Evolutionary conservation across 1,284 basidiomycete species (phyloP).

Genomic region (Ganoderma boninense): DNA sequence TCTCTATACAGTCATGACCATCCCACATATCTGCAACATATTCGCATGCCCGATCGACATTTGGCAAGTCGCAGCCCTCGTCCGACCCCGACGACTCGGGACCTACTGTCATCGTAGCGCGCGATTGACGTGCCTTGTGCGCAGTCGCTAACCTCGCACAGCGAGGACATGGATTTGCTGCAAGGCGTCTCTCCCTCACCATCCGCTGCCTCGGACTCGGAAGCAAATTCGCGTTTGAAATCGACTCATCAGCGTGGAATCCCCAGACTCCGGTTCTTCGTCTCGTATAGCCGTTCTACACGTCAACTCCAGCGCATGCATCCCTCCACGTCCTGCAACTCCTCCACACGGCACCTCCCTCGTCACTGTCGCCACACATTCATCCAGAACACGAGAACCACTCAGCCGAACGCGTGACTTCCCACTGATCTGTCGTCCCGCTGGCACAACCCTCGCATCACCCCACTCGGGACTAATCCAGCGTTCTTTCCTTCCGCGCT

Average conservation of each 20-base stretch:
- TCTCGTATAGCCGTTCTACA: constrained; percentile 8
- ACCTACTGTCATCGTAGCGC: not conserved
- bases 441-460: not conserved
- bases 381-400: not conserved
- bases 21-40: not conserved
- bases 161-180: not conserved
- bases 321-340: not conserved
- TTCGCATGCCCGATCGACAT: not conserved
- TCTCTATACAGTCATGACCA: not conserved
- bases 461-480: not conserved
- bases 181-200: not conserved
- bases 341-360: not conserved
- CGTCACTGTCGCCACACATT: not conserved
- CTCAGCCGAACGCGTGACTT: not conserved
- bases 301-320: not conserved
- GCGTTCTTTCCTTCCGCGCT: not conserved
- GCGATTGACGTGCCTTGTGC: not conserved
- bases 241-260: constrained; percentile 3
- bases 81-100: not conserved
- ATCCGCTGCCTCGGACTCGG: not conserved
- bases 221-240: not conserved
- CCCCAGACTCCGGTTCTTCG: constrained; percentile 10
- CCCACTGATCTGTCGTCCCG: not conserved
- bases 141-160: not conserved
- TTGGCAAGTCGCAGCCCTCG: not conserved